These are phyloP conservation scores for Pichia pseudocactophila DNA, from an alignment of 805 yeast genomes.

Conservation along the genomic window DNA sequence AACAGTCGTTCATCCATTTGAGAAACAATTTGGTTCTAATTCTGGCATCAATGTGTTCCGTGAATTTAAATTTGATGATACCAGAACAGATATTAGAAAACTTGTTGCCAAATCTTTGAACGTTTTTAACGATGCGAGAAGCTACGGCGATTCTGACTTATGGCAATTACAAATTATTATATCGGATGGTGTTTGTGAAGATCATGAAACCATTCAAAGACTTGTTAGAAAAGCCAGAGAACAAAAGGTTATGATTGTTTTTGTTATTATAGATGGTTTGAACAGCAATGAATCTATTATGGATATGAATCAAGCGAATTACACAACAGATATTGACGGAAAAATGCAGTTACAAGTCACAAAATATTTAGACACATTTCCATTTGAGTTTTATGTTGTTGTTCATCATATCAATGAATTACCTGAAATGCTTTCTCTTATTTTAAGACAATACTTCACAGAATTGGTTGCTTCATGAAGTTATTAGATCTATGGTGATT, in stretches of 20 bases:
- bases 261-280: constrained; percentile 88
- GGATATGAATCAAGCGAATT: constrained; percentile 90
- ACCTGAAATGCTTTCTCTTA: constrained; percentile 84
- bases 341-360: constrained; percentile 65
- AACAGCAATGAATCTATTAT: constrained; percentile 76
- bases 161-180: constrained; percentile 93
- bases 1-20: constrained; percentile 82
- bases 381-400: constrained; percentile 93
- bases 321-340: constrained; percentile 63
- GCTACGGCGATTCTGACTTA: constrained; percentile 44
- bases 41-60: constrained; percentile 79
- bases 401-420: constrained; percentile 82
- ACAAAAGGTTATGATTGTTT: constrained; percentile 86
- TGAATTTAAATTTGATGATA: constrained; percentile 85
- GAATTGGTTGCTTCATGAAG: constrained; percentile 37
- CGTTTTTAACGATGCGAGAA: constrained; percentile 53
- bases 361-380: constrained; percentile 86
- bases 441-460: constrained; percentile 85
- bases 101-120: constrained; percentile 65
- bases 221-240: constrained; percentile 89
- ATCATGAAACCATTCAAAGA: constrained; percentile 73
- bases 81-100: constrained; percentile 72
- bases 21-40: constrained; percentile 72
- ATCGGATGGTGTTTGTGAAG: constrained; percentile 97
- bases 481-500: background rate